phyloP scores from a whole-genome alignment of 306 rosid species.

The Sicyos baderoa region DNA sequence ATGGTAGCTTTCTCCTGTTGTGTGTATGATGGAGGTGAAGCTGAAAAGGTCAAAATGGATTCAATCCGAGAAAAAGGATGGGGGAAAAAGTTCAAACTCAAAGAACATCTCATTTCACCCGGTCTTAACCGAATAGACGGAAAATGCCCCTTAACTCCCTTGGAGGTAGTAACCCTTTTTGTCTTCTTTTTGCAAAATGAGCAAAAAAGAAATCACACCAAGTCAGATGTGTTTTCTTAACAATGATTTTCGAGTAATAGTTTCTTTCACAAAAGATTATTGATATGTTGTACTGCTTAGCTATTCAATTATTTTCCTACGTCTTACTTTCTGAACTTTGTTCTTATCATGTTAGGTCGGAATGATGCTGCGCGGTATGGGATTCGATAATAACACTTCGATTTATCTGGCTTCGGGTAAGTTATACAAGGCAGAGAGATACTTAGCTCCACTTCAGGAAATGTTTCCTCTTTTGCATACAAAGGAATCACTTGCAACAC shows the following conservation, averaged over 20 bases:
- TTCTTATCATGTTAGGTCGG: conserved; percentile 63
- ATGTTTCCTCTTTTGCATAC: conserved; percentile 87
- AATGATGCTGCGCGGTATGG: conserved; percentile 91
- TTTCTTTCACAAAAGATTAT: background rate
- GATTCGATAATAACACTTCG: conserved; percentile 67
- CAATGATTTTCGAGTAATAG: background rate
- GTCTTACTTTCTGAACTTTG: conserved; percentile 9
- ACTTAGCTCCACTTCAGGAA: conserved; percentile 58
- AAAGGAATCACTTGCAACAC: conserved; percentile 67
- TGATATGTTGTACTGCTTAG: background rate
- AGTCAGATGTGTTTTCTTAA: background rate
- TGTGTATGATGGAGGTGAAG: conserved; percentile 74
- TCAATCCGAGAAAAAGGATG: conserved; percentile 75
- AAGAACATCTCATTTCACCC: conserved; percentile 53
- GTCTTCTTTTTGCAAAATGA: background rate
- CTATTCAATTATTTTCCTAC: background rate
- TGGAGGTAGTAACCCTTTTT: background rate
- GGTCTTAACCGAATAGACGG: conserved; percentile 66
- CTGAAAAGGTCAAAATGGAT: conserved; percentile 72
- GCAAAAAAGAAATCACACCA: background rate
- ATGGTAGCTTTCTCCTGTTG: conserved; percentile 99
- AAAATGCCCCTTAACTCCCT: conserved; percentile 63
- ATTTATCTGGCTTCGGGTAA: conserved; percentile 88
- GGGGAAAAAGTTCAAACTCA: conserved; percentile 71
- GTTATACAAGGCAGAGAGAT: conserved; percentile 63